These are phyloP conservation scores for Euptelea pleiosperma DNA, from an alignment of 164 flowering plant genomes.

Conservation along the genomic window DNA sequence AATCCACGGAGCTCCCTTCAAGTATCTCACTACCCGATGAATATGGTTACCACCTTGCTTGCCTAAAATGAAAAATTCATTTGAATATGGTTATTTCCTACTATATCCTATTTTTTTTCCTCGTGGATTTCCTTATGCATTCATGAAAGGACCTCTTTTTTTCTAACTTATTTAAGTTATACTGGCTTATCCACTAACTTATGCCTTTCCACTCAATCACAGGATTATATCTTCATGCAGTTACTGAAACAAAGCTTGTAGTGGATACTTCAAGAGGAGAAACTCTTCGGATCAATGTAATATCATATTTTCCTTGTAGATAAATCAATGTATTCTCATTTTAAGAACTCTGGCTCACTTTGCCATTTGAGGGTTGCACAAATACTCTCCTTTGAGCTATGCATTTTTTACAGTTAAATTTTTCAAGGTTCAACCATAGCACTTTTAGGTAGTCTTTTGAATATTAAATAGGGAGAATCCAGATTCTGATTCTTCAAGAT, in stretches of 20 bases:
- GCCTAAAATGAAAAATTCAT: no score
- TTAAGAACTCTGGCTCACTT: background rate
- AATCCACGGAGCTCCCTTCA: no score
- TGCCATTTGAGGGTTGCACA: background rate
- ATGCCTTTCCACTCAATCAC: constrained; percentile 12
- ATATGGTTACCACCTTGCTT: no score
- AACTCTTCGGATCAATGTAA: constrained; percentile 46
- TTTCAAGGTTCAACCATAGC: no score
- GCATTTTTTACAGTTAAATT: no score
- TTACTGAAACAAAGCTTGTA: constrained; percentile 48
- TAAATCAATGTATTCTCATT: background rate
- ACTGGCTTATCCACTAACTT: no score
- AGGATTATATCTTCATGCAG: constrained; percentile 52
- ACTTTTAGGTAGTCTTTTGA: background rate
- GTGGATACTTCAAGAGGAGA: constrained; percentile 68
- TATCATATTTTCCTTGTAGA: background rate
- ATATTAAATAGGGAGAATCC: background rate
- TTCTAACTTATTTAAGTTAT: background rate
- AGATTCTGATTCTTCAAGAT: background rate
- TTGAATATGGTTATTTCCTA: no score
- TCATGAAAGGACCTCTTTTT: background rate
- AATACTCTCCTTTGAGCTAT: background rate
- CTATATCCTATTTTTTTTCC: no score
- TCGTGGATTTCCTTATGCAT: no score
- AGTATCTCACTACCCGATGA: no score